phyloP scores from a whole-genome alignment of 177 flowering plant genomes.

The Vitis hybrid region DNA sequence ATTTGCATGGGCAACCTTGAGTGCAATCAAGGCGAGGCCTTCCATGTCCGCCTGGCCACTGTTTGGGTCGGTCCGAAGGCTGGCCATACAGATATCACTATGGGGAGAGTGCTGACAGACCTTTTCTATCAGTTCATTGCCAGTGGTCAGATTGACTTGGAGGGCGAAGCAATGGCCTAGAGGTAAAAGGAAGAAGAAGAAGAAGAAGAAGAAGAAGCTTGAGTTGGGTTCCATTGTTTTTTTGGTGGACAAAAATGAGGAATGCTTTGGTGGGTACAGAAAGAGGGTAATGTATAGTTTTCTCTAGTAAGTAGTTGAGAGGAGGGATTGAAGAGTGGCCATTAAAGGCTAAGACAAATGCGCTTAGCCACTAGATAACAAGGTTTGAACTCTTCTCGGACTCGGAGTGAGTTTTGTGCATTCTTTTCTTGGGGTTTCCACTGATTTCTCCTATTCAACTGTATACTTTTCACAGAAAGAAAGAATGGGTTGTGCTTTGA shows the following conservation, averaged over 20 bases:
- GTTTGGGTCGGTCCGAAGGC: constrained; percentile 18
- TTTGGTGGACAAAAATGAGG: not conserved
- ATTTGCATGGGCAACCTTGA: constrained; percentile 18
- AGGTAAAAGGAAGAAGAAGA: not conserved
- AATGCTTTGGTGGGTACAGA: too few relatives aligned
- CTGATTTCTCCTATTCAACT: too few relatives aligned
- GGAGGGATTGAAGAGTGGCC: too few relatives aligned
- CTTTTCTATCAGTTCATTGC: constrained; percentile 3
- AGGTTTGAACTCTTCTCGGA: too few relatives aligned
- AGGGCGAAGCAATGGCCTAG: constrained; percentile 4
- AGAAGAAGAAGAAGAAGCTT: not conserved
- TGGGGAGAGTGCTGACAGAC: constrained; percentile 14
- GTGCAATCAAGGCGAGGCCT: constrained; percentile 20
- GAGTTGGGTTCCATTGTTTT: constrained; percentile 2
- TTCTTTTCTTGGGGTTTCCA: too few relatives aligned
- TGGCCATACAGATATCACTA: constrained; percentile 24
- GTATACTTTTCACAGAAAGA: too few relatives aligned
- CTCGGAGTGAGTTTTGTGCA: too few relatives aligned
- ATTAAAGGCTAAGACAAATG: too few relatives aligned
- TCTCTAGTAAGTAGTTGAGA: too few relatives aligned
- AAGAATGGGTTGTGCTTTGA: too few relatives aligned
- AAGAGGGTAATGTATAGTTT: too few relatives aligned
- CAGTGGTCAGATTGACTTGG: not conserved
- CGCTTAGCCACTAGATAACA: too few relatives aligned
- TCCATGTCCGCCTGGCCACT: constrained; percentile 8